Base-by-base conservation (phyloP, 441 rosid genomes). In the Gossypium laxum region DNA sequence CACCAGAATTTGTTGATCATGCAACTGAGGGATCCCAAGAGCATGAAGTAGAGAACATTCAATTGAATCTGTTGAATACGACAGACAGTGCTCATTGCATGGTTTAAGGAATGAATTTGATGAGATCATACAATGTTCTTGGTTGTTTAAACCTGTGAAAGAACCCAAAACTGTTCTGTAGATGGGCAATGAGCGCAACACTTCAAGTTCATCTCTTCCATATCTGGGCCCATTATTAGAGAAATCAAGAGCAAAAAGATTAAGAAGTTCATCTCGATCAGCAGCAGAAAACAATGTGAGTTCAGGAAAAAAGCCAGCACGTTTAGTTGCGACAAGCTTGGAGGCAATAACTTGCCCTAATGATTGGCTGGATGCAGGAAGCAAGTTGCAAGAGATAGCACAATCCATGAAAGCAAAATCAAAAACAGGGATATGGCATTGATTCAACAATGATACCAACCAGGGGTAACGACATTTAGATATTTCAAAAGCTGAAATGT, bases 31-130 rank as follows among this genome's bases (percentile, higher is more conserved):
- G 62, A 94, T 87, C 75, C 98, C 96, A 70, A 94, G 97, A 74
- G 98, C 94, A 70, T 75, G 82, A 67, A 94, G 88, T 67, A 94
- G 81, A 72, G 82, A 83, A 77, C 77, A 83, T 74, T 91, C 92
- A 71, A 80, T 76, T 67, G 99, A 89, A 74, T 87, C 91, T 45
- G 89, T 62, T 30, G 85, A 72, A 75, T 87, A 91, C 41, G 86
- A 78, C 70, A 94, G 92, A 84, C 98, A 91, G 57, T 72, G 85
- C 60, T 87, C 98, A 75, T 94, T 83, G 64, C 78, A 68, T 34
- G 97, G 97, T 82, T 90, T 90, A 57, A 94, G 93, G 83, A 88
- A 88, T 83, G 99, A 92, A 82, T 79, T 83, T 61, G 92, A 83
- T 79, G 92, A 81, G 77, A 94, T 81, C 69, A 89, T 83, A 81